Base-by-base conservation (phyloP, 192 early-diverging fungal genomes). In the Nowakowskiella sp. region DNA sequence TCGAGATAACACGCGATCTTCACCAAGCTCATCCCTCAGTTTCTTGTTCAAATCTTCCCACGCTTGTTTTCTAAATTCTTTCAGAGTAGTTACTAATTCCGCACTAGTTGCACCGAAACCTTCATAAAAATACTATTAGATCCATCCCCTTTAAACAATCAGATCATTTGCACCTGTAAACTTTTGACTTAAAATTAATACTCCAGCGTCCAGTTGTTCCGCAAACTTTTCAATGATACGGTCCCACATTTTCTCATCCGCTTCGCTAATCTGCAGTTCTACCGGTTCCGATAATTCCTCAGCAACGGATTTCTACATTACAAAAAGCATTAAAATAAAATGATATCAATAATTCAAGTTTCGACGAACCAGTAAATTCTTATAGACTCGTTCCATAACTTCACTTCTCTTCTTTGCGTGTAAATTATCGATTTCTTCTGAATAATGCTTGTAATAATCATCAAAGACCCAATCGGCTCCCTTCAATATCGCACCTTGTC, bases 1-100 rank as follows among this genome's bases (percentile, higher is more conserved):
- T 52, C 88, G 84, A 36, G 85, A 74, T 28, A 97, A 68, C 50
- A 97, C 69, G 76, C 83, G 81, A 36, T 79, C 83, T 63, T 97
- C 92, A 0, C 77, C 73, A 7, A 86, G 72, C 53, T 97, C 94
- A 24, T 91, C 85, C 36, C 83, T 77, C 34, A 94, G 60, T 34
- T 76, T 76, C 42, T 83, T 77, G 24, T 80, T 71, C 42, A 94
- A 61, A 1, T 79, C 65, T 26, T 83, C 68, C 94, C 91, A 94
- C 8, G 87, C 78, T 47, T 80, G 70, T 26, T 72, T 64, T 52
- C 84, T 80, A 46, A 82, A 46, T 27, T 74, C 74, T 32, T 57
- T 44, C 2, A 89, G 55, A 31, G 73, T 56, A 29, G 62, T 54
- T 1, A 67, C 57, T 16, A 84, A 64, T 30, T 86, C 82, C 9